Percentiles rank a stretch among this genome's conserved stretches.
These are phyloP conservation scores for Penicilliopsis zonata DNA, from an alignment of 495 filamentous ascomycete genomes.

Conservation along the genomic window DNA sequence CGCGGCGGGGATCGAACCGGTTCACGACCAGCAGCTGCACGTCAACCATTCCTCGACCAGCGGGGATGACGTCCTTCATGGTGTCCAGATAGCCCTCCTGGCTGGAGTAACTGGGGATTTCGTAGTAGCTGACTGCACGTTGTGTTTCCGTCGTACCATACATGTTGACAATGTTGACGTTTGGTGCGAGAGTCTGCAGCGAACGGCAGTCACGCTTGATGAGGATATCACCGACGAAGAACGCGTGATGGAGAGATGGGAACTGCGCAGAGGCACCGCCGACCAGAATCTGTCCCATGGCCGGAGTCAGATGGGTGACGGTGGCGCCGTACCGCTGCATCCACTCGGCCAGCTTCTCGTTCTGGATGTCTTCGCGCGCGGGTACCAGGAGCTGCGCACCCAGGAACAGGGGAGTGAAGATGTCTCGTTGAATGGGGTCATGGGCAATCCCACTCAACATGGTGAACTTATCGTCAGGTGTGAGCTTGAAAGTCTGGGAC, in stretches of 20 bases:
- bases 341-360: conserved; percentile 87
- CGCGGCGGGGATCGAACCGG: conserved; percentile 53
- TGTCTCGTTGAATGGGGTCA: conserved; percentile 85
- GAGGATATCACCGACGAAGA: conserved; percentile 90
- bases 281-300: conserved; percentile 89
- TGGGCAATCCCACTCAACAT: conserved; percentile 77
- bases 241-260: conserved; percentile 63
- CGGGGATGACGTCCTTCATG: conserved; percentile 72
- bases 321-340: conserved; percentile 69
- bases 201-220: conserved; percentile 78
- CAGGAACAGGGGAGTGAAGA: conserved; percentile 87
- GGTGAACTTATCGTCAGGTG: conserved; percentile 66
- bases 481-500: conserved; percentile 67
- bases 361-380: conserved; percentile 71
- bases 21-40: conserved; percentile 90
- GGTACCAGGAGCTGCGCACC: conserved; percentile 76
- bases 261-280: conserved; percentile 73
- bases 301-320: conserved; percentile 85
- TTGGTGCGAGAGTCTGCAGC: conserved; percentile 65
- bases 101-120: conserved; percentile 58
- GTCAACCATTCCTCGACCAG: conserved; percentile 81
- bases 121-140: conserved; percentile 76
- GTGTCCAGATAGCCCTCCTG: conserved; percentile 58
- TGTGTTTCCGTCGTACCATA: conserved; percentile 90
- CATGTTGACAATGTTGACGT: conserved; percentile 78